These are phyloP conservation scores for Madurella fahalii DNA, from an alignment of 2,329 filamentous ascomycete species.

Conservation along the genomic window DNA sequence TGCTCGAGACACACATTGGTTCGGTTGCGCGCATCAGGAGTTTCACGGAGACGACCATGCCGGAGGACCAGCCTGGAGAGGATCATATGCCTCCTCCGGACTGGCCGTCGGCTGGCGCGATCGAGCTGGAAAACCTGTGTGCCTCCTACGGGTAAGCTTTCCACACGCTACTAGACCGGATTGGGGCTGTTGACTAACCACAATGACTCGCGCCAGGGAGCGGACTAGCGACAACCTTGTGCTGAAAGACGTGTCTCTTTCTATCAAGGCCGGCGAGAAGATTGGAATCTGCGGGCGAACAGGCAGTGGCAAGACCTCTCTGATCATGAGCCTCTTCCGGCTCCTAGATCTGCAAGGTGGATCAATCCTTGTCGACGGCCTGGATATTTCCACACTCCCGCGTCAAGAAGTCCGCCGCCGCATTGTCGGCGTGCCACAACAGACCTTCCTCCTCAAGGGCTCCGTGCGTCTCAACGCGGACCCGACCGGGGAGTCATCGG, in stretches of 20 bases:
- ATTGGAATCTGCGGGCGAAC: slow-evolving; percentile 36
- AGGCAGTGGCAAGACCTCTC: slow-evolving; percentile 28
- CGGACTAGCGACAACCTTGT: slow-evolving; percentile 13
- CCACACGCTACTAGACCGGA: background rate
- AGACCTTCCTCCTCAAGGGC: slow-evolving; percentile 45
- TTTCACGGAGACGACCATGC: slow-evolving; percentile 27
- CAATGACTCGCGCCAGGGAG: background rate
- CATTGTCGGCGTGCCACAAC: slow-evolving; percentile 47
- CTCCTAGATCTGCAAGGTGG: slow-evolving; percentile 43
- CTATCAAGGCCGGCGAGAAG: slow-evolving; percentile 30
- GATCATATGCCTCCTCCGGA: slow-evolving; percentile 20
- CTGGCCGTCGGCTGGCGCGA: slow-evolving; percentile 33
- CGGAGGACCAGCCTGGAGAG: slow-evolving; percentile 28
- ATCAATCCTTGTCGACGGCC: slow-evolving; percentile 42
- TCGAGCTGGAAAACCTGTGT: slow-evolving; percentile 32
- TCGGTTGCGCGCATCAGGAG: slow-evolving; percentile 30
- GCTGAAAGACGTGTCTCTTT: slow-evolving; percentile 28
- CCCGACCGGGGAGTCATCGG: slow-evolving; percentile 35
- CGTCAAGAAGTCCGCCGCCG: slow-evolving; percentile 28
- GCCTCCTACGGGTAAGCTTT: slow-evolving; percentile 27
- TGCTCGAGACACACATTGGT: slow-evolving; percentile 31
- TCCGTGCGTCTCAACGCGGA: slow-evolving; percentile 48
- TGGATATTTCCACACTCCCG: slow-evolving; percentile 32
- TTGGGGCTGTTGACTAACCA: background rate
- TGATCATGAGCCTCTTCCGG: slow-evolving; percentile 40